Base-by-base conservation (phyloP, 208 protist species). In the Acanthamoeba healyi region DNA sequence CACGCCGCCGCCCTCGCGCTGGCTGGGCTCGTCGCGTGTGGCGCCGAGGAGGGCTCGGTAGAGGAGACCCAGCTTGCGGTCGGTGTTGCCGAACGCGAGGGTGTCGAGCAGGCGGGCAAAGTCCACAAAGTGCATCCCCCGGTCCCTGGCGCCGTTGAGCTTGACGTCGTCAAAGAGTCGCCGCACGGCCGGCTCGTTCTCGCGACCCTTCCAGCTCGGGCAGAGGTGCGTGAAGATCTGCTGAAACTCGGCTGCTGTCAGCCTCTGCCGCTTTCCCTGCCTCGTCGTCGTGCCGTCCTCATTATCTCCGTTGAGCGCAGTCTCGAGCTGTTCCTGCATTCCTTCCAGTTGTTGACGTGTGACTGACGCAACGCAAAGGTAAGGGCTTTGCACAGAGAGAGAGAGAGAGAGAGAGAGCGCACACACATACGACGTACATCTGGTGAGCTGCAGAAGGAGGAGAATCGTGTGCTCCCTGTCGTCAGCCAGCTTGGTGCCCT, bases 141-240 rank as follows among this genome's bases (percentile, higher is more conserved):
- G 36, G 29, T 79, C 70, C 15, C 38, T 32, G 17, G 32, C 36
- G 70, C 70, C 38, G 17, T 79, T 79, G 19, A 79, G 38, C 38
- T 79, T 79, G 70, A 36, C 70, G 38, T 44, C 70, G 15, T 79
- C 36, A 36, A 49, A 79, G 22, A 79, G 34, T 1, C 70, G 32
- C 29, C 36, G 32, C 70, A 79, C 70, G 38, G 70, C 70, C 22
- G 9, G 34, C 38, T 79, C 70, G 38, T 79, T 79, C 70, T 79
- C 38, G 36, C 38, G 70, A 36, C 70, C 70, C 38, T 79, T 38
- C 70, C 70, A 79, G 70, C 70, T 79, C 70, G 70, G 70, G 38
- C 70, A 79, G 19, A 79, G 32, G 70, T 79, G 70, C 32, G 70
- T 79, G 34, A 38, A 79, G 22, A 79, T 44, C 36, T 79, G 70